Evolutionary conservation across 129 eudicot genomes (phyloP).

Genomic region (Tanacetum coccineum): DNA sequence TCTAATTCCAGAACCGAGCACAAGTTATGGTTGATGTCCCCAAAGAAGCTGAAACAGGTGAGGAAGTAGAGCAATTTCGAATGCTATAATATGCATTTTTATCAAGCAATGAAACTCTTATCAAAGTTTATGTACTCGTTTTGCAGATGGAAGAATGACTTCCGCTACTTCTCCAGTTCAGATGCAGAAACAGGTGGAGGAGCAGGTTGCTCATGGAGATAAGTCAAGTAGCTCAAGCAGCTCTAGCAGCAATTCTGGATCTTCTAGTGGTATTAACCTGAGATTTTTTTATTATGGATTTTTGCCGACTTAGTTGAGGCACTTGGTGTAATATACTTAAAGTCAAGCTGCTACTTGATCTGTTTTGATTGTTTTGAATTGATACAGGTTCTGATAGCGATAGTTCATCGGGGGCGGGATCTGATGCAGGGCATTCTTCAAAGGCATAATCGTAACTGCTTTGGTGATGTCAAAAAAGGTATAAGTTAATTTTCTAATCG

Average conservation of each 20-base stretch:
- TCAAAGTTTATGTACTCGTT: constrained; percentile 2
- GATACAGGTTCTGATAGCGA: constrained; percentile 59
- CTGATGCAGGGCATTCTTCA: constrained; percentile 44
- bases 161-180: constrained; percentile 25
- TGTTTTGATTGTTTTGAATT: constrained; percentile 14
- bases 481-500: constrained; percentile 2
- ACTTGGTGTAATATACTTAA: constrained; percentile 9
- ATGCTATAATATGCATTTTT: neutral
- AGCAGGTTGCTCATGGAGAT: constrained; percentile 30
- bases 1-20: constrained; percentile 33
- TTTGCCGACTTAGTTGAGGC: constrained; percentile 9
- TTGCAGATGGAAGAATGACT: constrained; percentile 38
- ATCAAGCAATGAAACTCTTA: neutral
- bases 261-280: constrained; percentile 64
- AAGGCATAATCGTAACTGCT: constrained; percentile 34
- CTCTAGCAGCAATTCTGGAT: constrained; percentile 67
- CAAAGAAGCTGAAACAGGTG: constrained; percentile 50
- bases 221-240: constrained; percentile 52
- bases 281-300: neutral
- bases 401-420: constrained; percentile 54
- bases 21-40: constrained; percentile 37
- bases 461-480: constrained; percentile 28
- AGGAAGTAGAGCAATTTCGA: neutral
- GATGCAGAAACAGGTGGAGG: constrained; percentile 37
- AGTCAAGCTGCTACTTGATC: constrained; percentile 9